Evolutionary conservation across 306 rosid genomes (phyloP).

Genomic region (Mimosa bimucronata): DNA sequence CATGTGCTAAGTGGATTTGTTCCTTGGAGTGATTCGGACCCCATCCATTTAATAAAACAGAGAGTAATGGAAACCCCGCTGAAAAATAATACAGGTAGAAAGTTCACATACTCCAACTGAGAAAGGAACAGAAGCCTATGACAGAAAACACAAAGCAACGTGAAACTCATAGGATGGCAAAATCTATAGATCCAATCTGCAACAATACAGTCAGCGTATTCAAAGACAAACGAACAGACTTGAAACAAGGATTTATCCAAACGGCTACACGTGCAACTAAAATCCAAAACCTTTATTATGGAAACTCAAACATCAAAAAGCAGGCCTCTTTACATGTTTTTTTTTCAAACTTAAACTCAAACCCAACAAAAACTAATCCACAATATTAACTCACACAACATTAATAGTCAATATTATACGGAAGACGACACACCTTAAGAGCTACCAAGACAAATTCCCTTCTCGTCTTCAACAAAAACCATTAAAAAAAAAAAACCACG

Average conservation of each 20-base stretch:
- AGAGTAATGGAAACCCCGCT: not conserved
- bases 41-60: not conserved
- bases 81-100: not conserved
- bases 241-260: constrained; percentile 2
- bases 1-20: not conserved
- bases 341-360: not conserved
- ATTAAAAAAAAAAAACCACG: not conserved
- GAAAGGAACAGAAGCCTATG: not conserved
- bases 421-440: not conserved
- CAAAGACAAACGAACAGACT: not conserved
- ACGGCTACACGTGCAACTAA: not conserved
- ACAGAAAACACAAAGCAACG: not conserved
- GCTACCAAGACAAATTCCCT: not conserved
- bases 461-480: not conserved
- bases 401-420: not conserved
- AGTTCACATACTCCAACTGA: not conserved
- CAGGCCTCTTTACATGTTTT: not conserved
- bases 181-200: not conserved
- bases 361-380: not conserved
- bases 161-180: not conserved
- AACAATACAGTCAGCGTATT: not conserved
- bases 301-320: not conserved
- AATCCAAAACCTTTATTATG: not conserved
- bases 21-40: not conserved
- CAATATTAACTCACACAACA: not conserved